Percentiles rank a stretch among this genome's conserved stretches.
phyloP scores from a whole-genome alignment of 2,329 filamentous ascomycete species.

The Ambrosiella xylebori region DNA sequence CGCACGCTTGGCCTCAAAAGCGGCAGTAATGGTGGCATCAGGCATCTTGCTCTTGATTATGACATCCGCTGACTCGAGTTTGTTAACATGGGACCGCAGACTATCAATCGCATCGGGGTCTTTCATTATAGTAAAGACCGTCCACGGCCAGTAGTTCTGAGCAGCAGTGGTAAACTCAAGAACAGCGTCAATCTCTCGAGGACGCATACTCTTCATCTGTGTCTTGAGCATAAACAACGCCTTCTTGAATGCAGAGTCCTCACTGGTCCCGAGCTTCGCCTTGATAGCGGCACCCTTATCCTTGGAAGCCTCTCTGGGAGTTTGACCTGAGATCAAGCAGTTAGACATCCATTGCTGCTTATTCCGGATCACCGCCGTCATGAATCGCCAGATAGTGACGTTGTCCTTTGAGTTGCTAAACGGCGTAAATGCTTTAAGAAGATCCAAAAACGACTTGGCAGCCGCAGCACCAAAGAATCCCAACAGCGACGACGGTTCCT shows the following conservation, averaged over 20 bases:
- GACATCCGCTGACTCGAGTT: slow-evolving; percentile 33
- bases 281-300: slow-evolving; percentile 24
- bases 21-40: slow-evolving; percentile 30
- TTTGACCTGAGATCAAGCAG: slow-evolving; percentile 74
- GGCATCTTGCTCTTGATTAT: slow-evolving; percentile 25
- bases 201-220: slow-evolving; percentile 44
- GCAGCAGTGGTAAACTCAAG: slow-evolving; percentile 76
- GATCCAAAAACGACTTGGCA: slow-evolving; percentile 66
- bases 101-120: slow-evolving; percentile 57
- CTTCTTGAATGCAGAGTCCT: slow-evolving; percentile 52
- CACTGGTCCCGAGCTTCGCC: slow-evolving; percentile 15
- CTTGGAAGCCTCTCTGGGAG: slow-evolving; percentile 47
- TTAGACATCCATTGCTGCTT: slow-evolving; percentile 94
- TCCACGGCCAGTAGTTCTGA: slow-evolving; percentile 93
- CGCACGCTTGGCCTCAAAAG: slow-evolving; percentile 52
- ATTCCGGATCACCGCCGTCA: slow-evolving; percentile 71
- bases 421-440: slow-evolving; percentile 64
- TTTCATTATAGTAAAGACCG: slow-evolving; percentile 60
- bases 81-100: slow-evolving; percentile 51
- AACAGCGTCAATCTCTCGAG: slow-evolving; percentile 53
- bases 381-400: slow-evolving; percentile 62
- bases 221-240: slow-evolving; percentile 52
- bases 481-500: slow-evolving; percentile 82
- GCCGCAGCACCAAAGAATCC: slow-evolving; percentile 72
- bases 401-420: slow-evolving; percentile 48